Evolutionary conservation across 2,329 filamentous ascomycete genomes (phyloP).

Genomic region (Fusarium sp.): DNA sequence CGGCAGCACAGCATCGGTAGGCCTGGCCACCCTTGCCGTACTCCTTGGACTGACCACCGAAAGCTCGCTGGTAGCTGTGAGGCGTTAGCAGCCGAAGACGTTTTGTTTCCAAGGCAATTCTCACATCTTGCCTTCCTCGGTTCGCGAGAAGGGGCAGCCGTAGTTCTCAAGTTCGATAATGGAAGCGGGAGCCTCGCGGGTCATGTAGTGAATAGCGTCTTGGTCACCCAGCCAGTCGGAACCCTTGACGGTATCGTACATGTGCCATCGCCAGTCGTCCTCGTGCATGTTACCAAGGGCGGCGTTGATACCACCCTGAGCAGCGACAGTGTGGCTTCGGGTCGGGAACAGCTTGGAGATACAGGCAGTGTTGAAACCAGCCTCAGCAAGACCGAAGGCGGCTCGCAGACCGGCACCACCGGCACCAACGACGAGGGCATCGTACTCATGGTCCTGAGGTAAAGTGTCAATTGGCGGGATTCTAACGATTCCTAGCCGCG

Average conservation of each 20-base stretch:
- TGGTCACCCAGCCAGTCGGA: conserved; percentile 98
- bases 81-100: conserved; percentile 21
- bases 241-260: conserved; percentile 99
- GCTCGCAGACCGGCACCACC: conserved; percentile 85
- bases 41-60: conserved; percentile 96
- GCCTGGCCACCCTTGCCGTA: conserved; percentile 97
- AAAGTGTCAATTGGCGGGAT: conserved; percentile 39
- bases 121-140: conserved; percentile 94
- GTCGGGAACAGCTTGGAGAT: conserved; percentile 90
- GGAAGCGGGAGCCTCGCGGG: conserved; percentile 88
- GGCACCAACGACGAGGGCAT: conserved; percentile 92
- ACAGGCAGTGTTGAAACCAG: conserved; percentile 89
- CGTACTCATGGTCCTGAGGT: conserved; percentile 92
- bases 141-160: conserved; percentile 95
- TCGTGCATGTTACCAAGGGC: conserved; percentile 96
- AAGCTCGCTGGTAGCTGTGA: conserved; percentile 92
- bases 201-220: conserved; percentile 99
- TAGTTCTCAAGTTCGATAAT: conserved; percentile 98
- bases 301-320: conserved; percentile 87
- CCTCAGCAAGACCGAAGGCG: conserved; percentile 87
- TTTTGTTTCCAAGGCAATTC: conserved; percentile 42
- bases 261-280: conserved; percentile 99
- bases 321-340: conserved; percentile 84
- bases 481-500: not conserved
- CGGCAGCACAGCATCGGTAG: conserved; percentile 95